phyloP scores from a whole-genome alignment of 331 rosid species.

The Cucumis variabilis region DNA sequence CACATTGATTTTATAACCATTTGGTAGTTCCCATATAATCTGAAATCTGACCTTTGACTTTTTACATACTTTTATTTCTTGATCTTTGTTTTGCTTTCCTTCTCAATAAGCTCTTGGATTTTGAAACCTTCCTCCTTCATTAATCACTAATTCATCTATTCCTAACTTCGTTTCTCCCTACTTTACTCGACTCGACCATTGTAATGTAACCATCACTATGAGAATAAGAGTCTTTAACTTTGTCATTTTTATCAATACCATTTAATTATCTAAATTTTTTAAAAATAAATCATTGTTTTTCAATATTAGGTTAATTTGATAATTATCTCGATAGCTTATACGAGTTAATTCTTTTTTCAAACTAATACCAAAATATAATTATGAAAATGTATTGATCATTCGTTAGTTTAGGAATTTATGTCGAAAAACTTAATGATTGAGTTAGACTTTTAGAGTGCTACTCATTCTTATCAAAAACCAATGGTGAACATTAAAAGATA shows the following conservation, averaged over 20 bases:
- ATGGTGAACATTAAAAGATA: too few relatives aligned
- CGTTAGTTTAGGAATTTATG: too few relatives aligned
- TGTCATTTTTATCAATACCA: not conserved
- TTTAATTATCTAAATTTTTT: not conserved
- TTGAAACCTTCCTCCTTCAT: not conserved
- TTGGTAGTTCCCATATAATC: not conserved
- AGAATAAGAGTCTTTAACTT: not conserved
- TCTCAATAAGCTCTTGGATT: slow-evolving; percentile 10
- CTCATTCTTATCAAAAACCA: too few relatives aligned
- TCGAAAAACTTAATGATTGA: too few relatives aligned
- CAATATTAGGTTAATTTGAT: not conserved
- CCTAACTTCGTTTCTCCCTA: not conserved
- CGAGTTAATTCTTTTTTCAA: too few relatives aligned
- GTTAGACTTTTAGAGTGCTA: too few relatives aligned
- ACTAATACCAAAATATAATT: too few relatives aligned
- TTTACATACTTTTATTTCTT: not conserved
- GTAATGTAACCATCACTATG: not conserved
- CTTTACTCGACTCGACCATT: not conserved
- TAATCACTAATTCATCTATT: not conserved
- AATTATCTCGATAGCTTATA: not conserved
- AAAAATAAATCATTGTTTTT: too few relatives aligned
- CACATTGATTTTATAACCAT: slow-evolving; percentile 12
- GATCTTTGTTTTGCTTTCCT: slow-evolving; percentile 15
- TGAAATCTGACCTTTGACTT: not conserved
- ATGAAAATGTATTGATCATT: too few relatives aligned